A percentile compares a stretch with the other conserved stretches of the same genome.
Evolutionary conservation across 805 yeast species (phyloP).

Genomic region (Pichia cephalocereana): DNA sequence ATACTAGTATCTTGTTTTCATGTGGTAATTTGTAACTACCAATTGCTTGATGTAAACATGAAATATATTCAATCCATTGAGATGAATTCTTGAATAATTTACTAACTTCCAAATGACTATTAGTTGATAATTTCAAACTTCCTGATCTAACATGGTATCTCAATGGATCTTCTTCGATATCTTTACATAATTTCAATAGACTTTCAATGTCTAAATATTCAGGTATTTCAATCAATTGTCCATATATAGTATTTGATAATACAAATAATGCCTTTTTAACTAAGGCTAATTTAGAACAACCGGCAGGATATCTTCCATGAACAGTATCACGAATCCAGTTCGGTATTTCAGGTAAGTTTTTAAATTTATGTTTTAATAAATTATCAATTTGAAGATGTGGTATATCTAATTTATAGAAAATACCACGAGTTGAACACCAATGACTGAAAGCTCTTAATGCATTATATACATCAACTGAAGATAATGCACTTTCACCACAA

Average conservation of each 20-base stretch:
- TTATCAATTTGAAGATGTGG: constrained; percentile 29
- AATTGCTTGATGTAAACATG: constrained; percentile 17
- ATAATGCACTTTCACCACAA: constrained; percentile 31
- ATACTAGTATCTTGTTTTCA: constrained; percentile 9
- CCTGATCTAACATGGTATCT: constrained; percentile 36
- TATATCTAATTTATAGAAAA: constrained; percentile 32
- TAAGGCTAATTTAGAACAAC: constrained; percentile 39
- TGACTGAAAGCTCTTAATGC: constrained; percentile 44
- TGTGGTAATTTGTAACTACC: constrained; percentile 9
- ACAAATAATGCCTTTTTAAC: constrained; percentile 31
- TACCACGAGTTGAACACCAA: constrained; percentile 45
- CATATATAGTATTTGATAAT: constrained; percentile 28
- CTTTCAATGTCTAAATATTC: constrained; percentile 19
- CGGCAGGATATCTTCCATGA: constrained; percentile 42
- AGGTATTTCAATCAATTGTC: constrained; percentile 33
- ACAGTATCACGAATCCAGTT: constrained; percentile 32
- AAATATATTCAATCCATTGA: constrained; percentile 13
- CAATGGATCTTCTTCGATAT: constrained; percentile 39
- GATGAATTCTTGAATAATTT: constrained; percentile 9
- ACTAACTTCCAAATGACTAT: constrained; percentile 10
- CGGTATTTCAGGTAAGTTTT: constrained; percentile 33
- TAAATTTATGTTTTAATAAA: constrained; percentile 25
- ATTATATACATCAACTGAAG: constrained; percentile 33
- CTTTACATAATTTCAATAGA: constrained; percentile 33
- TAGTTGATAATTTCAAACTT: constrained; percentile 12